A percentile compares a stretch with the other conserved stretches of the same genome.
Conservation (phyloP, 352 stramenopile species). For the Globisporangium carolinianum region DNA sequence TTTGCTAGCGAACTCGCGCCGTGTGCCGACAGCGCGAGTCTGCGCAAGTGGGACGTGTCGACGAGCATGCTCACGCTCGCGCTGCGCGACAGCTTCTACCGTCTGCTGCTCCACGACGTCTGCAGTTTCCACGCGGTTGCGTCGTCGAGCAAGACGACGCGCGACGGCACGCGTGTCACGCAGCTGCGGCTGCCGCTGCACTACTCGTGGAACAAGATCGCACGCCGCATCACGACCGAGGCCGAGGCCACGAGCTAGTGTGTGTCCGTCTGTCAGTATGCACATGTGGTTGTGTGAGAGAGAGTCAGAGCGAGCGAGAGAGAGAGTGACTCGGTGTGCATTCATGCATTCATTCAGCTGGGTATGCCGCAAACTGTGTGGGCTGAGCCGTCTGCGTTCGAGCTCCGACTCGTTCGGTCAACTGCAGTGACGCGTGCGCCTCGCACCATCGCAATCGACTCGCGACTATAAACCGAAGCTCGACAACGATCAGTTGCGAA, state of each 20-base stretch:
- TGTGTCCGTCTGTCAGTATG: neutral
- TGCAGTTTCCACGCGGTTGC: constrained; percentile 61
- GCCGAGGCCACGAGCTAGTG: constrained; percentile 15
- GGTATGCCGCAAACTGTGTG: too few relatives aligned
- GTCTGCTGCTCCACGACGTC: constrained; percentile 64
- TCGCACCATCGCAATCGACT: too few relatives aligned
- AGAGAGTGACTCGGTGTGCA: neutral
- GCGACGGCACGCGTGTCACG: constrained; percentile 61
- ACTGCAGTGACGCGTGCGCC: too few relatives aligned
- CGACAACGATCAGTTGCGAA: too few relatives aligned
- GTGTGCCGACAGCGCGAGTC: constrained; percentile 27
- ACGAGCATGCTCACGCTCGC: constrained; percentile 59
- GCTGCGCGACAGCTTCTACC: constrained; percentile 67
- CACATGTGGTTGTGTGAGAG: too few relatives aligned
- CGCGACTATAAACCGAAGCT: too few relatives aligned
- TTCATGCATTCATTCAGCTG: too few relatives aligned
- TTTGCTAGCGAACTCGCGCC: constrained; percentile 54
- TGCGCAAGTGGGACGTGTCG: constrained; percentile 66
- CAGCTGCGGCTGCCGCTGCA: constrained; percentile 59
- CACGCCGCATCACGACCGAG: constrained; percentile 27
- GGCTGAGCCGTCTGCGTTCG: too few relatives aligned
- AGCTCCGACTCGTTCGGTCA: too few relatives aligned
- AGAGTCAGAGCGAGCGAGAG: too few relatives aligned
- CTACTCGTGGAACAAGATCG: constrained; percentile 45
- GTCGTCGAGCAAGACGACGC: constrained; percentile 59